Base-by-base conservation (phyloP, 1,284 basidiomycete species). In the Cryptococcus sp. region DNA sequence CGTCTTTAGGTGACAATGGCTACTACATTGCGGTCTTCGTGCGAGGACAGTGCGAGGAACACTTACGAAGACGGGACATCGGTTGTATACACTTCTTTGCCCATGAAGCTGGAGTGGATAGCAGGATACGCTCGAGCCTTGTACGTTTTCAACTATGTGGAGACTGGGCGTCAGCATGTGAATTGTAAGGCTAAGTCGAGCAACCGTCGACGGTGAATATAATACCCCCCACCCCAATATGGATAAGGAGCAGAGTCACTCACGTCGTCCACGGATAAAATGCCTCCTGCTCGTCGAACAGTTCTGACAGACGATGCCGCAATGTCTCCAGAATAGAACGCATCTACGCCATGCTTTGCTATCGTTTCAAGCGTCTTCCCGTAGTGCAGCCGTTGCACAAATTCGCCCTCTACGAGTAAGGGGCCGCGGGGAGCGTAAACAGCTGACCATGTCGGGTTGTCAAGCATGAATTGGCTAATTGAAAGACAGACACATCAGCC, bases 371-470 rank as follows among this genome's bases (percentile, higher is more conserved):
- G 65, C 2, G 76, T 77, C 25, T 63, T 52, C 11, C 70, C 77
- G 47, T 76, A 78, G 65, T 88, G 89, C 19, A 80, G 82, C 17
- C 91, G 82, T 49, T 78, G 80, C 49, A 95, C 87, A 38, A 79
- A 80, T 34, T 95, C 88, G 29, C 92, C 92, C 69, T 88, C 85
- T 45, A 82, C 81, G 41, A 93, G 78, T 37, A 93, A 79, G 37
- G 70, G 74, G 17, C 91, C 91, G n/a, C 83, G 72, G 0, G 90
- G 90, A 13, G 91, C 88, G 74, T 94, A 95, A 44, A 92, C 83
- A 11, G 83, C 78, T 37, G 79, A 81, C 91, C 91, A 97, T 59
- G 91, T 87, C 1, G 86, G 82, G 60, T 87, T 81, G n/a, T 82
- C 80, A 34, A 90, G 80, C 85, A 96, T 90, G 63, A 91, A 81